A percentile compares a stretch with the other conserved stretches of the same genome.
Evolutionary conservation across 2,329 filamentous ascomycete genomes (phyloP).

Genomic region (Berkeleyomyces rouxiae): DNA sequence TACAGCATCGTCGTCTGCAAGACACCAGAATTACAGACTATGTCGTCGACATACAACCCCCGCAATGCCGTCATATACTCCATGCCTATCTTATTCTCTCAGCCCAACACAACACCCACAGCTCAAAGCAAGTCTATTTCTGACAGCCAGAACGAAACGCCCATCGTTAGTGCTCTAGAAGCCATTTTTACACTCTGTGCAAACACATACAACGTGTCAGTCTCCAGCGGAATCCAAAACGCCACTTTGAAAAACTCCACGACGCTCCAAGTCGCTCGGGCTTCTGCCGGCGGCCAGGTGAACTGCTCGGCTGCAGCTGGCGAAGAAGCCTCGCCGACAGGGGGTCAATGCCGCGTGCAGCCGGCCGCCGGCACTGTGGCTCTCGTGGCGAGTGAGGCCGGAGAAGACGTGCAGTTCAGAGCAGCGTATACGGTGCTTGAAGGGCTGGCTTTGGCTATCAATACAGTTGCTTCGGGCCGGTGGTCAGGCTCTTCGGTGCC

Average conservation of each 20-base stretch:
- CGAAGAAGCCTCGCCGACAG: background rate
- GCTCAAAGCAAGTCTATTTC: background rate
- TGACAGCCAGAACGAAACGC: background rate
- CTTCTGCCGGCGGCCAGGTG: constrained; percentile 5
- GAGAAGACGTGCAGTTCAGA: background rate
- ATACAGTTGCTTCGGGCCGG: constrained; percentile 8
- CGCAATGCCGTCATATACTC: constrained; percentile 17
- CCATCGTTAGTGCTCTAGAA: constrained; percentile 18
- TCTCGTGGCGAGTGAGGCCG: background rate
- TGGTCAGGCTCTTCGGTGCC: constrained; percentile 5
- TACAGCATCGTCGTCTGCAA: constrained; percentile 13
- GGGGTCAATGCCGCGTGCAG: constrained; percentile 5
- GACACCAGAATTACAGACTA: constrained; percentile 14
- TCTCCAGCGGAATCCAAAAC: background rate
- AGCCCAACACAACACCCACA: constrained; percentile 9
- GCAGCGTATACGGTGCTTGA: constrained; percentile 9
- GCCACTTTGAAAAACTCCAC: background rate
- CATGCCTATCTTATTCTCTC: constrained; percentile 19
- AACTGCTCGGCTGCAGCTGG: constrained; percentile 5
- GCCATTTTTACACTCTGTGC: constrained; percentile 20
- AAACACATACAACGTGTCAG: constrained; percentile 16
- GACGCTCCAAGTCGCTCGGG: background rate
- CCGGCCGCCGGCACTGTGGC: background rate
- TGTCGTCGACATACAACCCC: constrained; percentile 15
- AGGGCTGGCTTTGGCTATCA: constrained; percentile 12